These are phyloP conservation scores for Cystobasidiaceae sp. DNA, from an alignment of 1,284 basidiomycete genomes.

Conservation along the genomic window DNA sequence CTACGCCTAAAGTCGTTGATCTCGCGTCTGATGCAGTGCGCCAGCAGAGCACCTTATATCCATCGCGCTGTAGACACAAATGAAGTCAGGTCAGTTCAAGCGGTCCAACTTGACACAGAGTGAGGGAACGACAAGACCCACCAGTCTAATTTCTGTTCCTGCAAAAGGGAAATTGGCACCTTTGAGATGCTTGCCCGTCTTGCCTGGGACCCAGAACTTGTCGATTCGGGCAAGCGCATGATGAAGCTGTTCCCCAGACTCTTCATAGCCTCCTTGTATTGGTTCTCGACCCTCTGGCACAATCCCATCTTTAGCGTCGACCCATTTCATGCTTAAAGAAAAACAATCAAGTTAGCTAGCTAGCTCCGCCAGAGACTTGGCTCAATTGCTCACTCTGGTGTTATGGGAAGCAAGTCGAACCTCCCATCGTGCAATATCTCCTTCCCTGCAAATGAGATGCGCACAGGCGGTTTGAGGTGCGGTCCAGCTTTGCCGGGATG, in stretches of 20 bases:
- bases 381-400: constrained; percentile 27
- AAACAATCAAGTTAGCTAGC: too few relatives aligned
- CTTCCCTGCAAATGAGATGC: constrained; percentile 20
- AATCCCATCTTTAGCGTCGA: background rate
- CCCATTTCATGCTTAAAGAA: constrained; percentile 25
- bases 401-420: constrained; percentile 22
- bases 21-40: too few relatives aligned
- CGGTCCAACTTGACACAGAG: background rate
- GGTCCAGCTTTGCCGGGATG: constrained; percentile 30
- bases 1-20: too few relatives aligned
- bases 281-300: constrained; percentile 20
- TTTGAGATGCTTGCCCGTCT: constrained; percentile 21
- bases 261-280: constrained; percentile 30
- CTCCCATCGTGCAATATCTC: constrained; percentile 25
- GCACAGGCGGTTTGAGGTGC: constrained; percentile 16
- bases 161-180: constrained; percentile 25
- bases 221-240: constrained; percentile 22
- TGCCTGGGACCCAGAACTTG: constrained; percentile 28
- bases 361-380: too few relatives aligned
- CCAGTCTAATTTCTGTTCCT: constrained; percentile 13
- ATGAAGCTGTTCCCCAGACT: constrained; percentile 23
- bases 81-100: background rate
- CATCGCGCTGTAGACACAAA: constrained; percentile 14
- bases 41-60: constrained; percentile 26
- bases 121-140: background rate